Evolutionary conservation across 148 eudicot species (phyloP).

Genomic region (Arctostaphylos glauca): DNA sequence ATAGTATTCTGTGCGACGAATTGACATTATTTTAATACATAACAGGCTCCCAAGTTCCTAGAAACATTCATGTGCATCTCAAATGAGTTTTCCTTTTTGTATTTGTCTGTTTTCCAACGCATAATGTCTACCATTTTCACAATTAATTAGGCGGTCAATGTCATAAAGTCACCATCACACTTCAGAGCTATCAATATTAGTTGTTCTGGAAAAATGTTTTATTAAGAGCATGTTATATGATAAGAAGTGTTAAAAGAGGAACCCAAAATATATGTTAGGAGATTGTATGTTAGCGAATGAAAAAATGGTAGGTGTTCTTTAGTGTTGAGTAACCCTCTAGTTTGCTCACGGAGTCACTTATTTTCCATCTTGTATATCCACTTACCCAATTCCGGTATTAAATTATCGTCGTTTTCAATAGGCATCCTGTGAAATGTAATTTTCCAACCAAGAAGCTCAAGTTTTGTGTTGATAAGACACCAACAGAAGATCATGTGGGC

Average conservation of each 20-base stretch:
- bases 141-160: conserved; percentile 68
- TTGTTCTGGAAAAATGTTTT: no score
- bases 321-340: neutral
- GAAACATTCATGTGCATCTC: no score
- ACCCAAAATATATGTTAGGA: no score
- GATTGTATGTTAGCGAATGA: no score
- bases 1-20: no score
- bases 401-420: neutral
- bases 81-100: no score
- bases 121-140: neutral
- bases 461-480: conserved; percentile 14
- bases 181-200: conserved; percentile 27
- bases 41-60: no score
- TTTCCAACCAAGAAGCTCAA: neutral
- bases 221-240: no score
- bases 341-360: neutral
- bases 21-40: no score
- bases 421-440: neutral
- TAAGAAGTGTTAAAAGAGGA: no score
- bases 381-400: neutral
- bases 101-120: no score
- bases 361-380: neutral
- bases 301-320: no score
- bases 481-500: conserved; percentile 50
- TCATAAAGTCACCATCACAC: conserved; percentile 65